phyloP scores from a whole-genome alignment of 2,329 filamentous ascomycete species.

The Paraphoma chrysanthemicola region DNA sequence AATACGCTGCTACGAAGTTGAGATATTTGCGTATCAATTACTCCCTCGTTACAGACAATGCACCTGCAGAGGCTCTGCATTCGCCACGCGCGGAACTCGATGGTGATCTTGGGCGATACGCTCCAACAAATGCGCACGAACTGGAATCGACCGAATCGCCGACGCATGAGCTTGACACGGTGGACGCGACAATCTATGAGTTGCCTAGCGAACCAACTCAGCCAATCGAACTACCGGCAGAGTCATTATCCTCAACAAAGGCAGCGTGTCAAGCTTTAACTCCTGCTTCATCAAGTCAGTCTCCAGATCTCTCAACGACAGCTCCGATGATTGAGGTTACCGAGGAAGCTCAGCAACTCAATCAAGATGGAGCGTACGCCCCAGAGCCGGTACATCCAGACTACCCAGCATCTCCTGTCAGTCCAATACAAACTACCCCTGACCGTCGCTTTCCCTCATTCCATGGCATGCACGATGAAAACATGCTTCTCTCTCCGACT shows the following conservation, averaged over 20 bases:
- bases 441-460: not conserved
- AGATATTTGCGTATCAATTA: constrained; percentile 64
- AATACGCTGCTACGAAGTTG: constrained; percentile 55
- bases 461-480: not conserved
- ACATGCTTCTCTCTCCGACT: constrained; percentile 21
- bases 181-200: constrained; percentile 27
- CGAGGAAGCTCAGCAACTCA: constrained; percentile 40
- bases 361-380: constrained; percentile 54
- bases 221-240: constrained; percentile 31
- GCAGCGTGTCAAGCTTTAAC: not conserved
- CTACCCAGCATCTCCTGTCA: constrained; percentile 19
- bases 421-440: constrained; percentile 14
- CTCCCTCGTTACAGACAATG: constrained; percentile 59
- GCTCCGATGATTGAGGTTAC: constrained; percentile 33
- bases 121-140: constrained; percentile 32
- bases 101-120: constrained; percentile 26
- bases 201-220: constrained; percentile 36
- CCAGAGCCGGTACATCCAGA: constrained; percentile 52
- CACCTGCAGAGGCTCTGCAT: constrained; percentile 16
- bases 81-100: constrained; percentile 35
- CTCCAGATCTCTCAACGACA: too few species aligned
- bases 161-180: constrained; percentile 30
- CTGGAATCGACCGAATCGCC: constrained; percentile 25
- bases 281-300: too few species aligned
- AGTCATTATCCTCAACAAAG: constrained; percentile 5